These are phyloP conservation scores for Tephrocybe rancida DNA, from an alignment of 768 basidiomycete genomes.

Conservation along the genomic window DNA sequence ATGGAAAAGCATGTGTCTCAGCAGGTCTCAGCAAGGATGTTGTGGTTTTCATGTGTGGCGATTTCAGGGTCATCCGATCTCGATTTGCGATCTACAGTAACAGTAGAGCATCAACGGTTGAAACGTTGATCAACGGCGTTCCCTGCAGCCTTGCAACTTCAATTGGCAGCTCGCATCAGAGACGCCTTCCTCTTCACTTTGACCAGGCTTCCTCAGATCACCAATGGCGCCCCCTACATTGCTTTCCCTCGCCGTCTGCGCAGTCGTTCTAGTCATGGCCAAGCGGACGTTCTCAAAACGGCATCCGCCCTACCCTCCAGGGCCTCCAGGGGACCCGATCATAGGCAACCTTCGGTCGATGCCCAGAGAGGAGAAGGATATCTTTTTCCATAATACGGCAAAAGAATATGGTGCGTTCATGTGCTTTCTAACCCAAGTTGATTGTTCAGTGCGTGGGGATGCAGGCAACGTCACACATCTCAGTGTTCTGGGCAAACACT, in stretches of 20 bases:
- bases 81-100: no score
- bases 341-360: slow-evolving; percentile 37
- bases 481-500: slow-evolving; percentile 22
- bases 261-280: slow-evolving; percentile 2
- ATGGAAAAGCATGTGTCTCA: no score
- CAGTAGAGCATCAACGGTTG: no score
- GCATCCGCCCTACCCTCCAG: slow-evolving; percentile 25
- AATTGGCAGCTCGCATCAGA: no score
- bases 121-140: no score
- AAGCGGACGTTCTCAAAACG: slow-evolving; percentile 3
- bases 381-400: slow-evolving; percentile 29
- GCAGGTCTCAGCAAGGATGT: no score
- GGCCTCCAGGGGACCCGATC: slow-evolving; percentile 36
- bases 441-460: neutral
- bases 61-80: no score
- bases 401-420: slow-evolving; percentile 32
- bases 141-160: no score
- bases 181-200: no score
- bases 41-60: no score
- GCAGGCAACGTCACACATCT: slow-evolving; percentile 23
- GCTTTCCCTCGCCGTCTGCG: no score
- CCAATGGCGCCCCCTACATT: neutral
- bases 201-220: no score
- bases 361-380: slow-evolving; percentile 25
- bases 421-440: neutral